Percentiles rank a stretch among this genome's conserved stretches.
These are phyloP conservation scores for Leishmania guyanensis DNA, from an alignment of 208 protist species.

Conservation along the genomic window DNA sequence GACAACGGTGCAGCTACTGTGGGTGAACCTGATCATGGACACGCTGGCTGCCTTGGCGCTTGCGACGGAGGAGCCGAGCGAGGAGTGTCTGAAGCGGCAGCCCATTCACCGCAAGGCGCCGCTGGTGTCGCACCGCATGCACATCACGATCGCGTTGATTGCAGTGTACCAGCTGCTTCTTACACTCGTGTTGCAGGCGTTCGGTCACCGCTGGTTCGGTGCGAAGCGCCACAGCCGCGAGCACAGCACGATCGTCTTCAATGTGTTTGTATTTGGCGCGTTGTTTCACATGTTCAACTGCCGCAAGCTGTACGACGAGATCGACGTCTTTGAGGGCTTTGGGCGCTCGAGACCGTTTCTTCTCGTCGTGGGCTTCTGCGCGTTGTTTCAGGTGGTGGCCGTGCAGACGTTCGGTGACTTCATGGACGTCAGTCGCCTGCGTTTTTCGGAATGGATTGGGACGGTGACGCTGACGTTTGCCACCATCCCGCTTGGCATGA, in stretches of 20 bases:
- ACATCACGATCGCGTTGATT: conserved; percentile 67
- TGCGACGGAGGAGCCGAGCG: conserved; percentile 95
- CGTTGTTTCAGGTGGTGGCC: conserved; percentile 85
- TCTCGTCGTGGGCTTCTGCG: conserved; percentile 71
- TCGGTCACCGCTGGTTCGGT: conserved; percentile 45
- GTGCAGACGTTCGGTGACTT: conserved; percentile 91
- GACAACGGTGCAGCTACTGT: conserved; percentile 97
- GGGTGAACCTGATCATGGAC: conserved; percentile 99
- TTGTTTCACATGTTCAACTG: conserved; percentile 95
- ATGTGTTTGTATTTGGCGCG: conserved; percentile 93
- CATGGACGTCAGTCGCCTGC: conserved; percentile 73
- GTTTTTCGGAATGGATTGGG: conserved; percentile 47
- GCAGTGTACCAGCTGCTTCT: conserved; percentile 73
- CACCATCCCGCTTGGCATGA: conserved; percentile 39
- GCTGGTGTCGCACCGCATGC: conserved; percentile 88
- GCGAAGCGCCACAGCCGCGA: conserved; percentile 25
- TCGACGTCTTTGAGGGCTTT: conserved; percentile 96
- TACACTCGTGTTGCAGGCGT: conserved; percentile 54
- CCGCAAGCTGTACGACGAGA: conserved; percentile 89
- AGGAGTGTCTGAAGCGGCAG: conserved; percentile 67
- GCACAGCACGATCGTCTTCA: conserved; percentile 93
- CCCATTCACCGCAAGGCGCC: conserved; percentile 76
- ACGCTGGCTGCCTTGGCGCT: conserved; percentile 96
- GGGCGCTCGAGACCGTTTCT: conserved; percentile 86
- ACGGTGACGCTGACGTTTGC: conserved; percentile 37